A percentile compares a stretch with the other conserved stretches of the same genome.
These are phyloP conservation scores for Apiospora hydei DNA, from an alignment of 2,329 filamentous ascomycete species.

Conservation along the genomic window DNA sequence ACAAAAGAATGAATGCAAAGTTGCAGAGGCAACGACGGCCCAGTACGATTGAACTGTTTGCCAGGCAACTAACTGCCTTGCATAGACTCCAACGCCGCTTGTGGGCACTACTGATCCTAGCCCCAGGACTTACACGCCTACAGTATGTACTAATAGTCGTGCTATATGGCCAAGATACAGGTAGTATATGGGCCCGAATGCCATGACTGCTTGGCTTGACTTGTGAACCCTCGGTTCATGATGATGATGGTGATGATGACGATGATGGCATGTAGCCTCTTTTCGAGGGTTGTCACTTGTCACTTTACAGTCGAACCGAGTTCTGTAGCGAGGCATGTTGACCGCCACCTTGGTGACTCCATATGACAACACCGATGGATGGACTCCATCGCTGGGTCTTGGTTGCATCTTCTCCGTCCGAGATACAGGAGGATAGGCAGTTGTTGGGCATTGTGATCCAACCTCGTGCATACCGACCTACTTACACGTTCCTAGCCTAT, in stretches of 20 bases:
- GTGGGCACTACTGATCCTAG: constrained; percentile 7
- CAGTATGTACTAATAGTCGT: background rate
- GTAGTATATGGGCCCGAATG: background rate
- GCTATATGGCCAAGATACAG: background rate
- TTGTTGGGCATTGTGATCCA: background rate
- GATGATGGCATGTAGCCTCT: background rate
- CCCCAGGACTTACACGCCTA: background rate
- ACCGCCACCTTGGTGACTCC: background rate
- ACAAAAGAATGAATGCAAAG: background rate
- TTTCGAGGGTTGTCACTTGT: background rate
- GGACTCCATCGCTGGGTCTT: background rate
- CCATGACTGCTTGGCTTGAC: constrained; percentile 6
- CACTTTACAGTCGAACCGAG: background rate
- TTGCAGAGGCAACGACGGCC: background rate
- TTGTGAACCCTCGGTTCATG: constrained; percentile 1
- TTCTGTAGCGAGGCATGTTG: background rate
- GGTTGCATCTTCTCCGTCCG: background rate
- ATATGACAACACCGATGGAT: background rate
- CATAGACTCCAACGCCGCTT: constrained; percentile 5
- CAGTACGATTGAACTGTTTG: background rate
- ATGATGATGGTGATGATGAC: background rate
- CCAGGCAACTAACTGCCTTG: constrained; percentile 8
- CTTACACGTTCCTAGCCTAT: background rate
- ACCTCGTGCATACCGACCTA: background rate
- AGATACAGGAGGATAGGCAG: background rate